A percentile compares a stretch with the other conserved stretches of the same genome.
Evolutionary conservation across 306 rosid genomes (phyloP).

Genomic region (Inga oerstediana): DNA sequence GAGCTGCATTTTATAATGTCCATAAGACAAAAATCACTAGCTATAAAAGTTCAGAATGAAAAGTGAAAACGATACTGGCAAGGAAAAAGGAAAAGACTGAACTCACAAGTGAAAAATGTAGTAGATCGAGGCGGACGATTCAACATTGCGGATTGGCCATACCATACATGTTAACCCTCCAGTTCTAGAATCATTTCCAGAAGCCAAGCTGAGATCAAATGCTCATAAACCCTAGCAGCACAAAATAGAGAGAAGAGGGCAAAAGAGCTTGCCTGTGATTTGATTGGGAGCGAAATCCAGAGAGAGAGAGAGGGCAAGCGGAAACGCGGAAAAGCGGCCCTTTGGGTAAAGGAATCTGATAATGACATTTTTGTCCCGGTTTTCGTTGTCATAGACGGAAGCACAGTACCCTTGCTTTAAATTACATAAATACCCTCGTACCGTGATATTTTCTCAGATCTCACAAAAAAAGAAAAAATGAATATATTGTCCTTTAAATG

Average conservation of each 20-base stretch:
- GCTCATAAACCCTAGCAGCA: slow-evolving; percentile 49
- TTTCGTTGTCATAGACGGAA: background rate
- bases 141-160: slow-evolving; percentile 42
- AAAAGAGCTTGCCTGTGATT: slow-evolving; percentile 42
- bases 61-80: slow-evolving; percentile 2
- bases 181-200: slow-evolving; percentile 31
- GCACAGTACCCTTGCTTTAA: background rate
- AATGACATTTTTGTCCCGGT: slow-evolving; percentile 52
- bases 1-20: slow-evolving; percentile 10
- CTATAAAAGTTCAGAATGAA: slow-evolving; percentile 11
- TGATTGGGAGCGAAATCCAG: slow-evolving; percentile 55
- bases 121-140: slow-evolving; percentile 60
- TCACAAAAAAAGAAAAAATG: too few species aligned
- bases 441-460: background rate
- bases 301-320: slow-evolving; percentile 34
- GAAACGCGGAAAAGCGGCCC: slow-evolving; percentile 46
- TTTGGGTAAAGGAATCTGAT: slow-evolving; percentile 34
- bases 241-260: slow-evolving; percentile 29
- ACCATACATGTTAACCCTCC: slow-evolving; percentile 33
- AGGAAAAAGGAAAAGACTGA: slow-evolving; percentile 32
- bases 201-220: slow-evolving; percentile 35
- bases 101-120: slow-evolving; percentile 49
- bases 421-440: slow-evolving; percentile 33
- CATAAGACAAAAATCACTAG: background rate
- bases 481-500: too few species aligned